These are phyloP conservation scores for Diaporthe sp. DNA, from an alignment of 2,329 filamentous ascomycete genomes.

Conservation along the genomic window DNA sequence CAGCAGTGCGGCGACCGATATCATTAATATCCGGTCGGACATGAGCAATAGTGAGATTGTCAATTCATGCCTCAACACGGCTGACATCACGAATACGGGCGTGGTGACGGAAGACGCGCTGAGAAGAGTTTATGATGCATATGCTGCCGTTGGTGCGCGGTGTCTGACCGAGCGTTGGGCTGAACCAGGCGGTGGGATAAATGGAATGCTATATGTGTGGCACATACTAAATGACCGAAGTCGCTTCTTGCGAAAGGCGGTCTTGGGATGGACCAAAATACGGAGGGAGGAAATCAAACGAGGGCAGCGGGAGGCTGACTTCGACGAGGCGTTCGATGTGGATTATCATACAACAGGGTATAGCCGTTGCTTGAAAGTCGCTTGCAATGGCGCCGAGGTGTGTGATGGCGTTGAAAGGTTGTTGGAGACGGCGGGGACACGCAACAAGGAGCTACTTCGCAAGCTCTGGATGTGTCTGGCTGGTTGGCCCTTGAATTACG, in stretches of 20 bases:
- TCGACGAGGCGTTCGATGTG: slow-evolving; percentile 26
- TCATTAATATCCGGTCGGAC: slow-evolving; percentile 20
- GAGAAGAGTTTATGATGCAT: slow-evolving; percentile 26
- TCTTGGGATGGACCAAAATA: slow-evolving; percentile 15
- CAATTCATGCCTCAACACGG: slow-evolving; percentile 24
- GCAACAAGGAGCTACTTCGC: slow-evolving; percentile 5
- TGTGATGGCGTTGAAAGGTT: slow-evolving; percentile 21
- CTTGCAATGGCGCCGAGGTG: slow-evolving; percentile 16
- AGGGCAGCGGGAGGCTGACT: slow-evolving; percentile 28
- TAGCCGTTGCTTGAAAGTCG: slow-evolving; percentile 17
- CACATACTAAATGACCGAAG: slow-evolving; percentile 26
- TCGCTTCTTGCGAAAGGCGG: slow-evolving; percentile 16
- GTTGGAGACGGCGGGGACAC: slow-evolving; percentile 6
- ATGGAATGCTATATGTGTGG: slow-evolving; percentile 22
- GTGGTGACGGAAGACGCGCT: slow-evolving; percentile 21
- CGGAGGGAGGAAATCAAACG: not conserved
- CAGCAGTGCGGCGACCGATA: slow-evolving; percentile 23
- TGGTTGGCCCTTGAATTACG: slow-evolving; percentile 22
- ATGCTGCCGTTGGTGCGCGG: slow-evolving; percentile 1
- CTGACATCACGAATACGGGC: slow-evolving; percentile 23
- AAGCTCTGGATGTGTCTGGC: slow-evolving; percentile 30
- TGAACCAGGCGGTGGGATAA: slow-evolving; percentile 13
- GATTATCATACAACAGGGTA: slow-evolving; percentile 23
- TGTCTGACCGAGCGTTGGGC: slow-evolving; percentile 33
- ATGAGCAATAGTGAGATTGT: slow-evolving; percentile 12